Evolutionary conservation across 768 basidiomycete species (phyloP).

Genomic region (Paxillus involutus): DNA sequence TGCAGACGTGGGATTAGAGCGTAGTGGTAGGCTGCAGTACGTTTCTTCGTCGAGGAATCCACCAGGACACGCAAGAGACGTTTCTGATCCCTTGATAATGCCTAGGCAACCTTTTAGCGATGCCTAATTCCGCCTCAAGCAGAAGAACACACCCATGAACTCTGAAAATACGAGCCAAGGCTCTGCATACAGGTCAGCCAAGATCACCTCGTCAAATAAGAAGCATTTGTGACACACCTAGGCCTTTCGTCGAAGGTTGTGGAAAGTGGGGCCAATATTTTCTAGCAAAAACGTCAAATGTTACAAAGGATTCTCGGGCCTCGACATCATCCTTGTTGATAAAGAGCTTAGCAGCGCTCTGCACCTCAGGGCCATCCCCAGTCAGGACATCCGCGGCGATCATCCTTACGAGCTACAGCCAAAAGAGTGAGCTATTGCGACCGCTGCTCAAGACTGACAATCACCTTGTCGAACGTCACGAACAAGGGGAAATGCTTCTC

Average conservation of each 20-base stretch:
- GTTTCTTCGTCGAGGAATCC: constrained; percentile 42
- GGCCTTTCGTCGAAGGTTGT: constrained; percentile 46
- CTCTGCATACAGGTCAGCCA: constrained; percentile 37
- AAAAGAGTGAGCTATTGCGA: not conserved
- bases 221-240: constrained; percentile 39
- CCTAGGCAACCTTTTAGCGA: constrained; percentile 30
- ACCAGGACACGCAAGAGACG: constrained; percentile 33
- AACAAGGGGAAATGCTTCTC: constrained; percentile 72
- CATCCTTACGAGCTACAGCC: constrained; percentile 23
- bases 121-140: not conserved
- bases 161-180: constrained; percentile 64
- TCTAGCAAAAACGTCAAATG: constrained; percentile 46
- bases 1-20: constrained; percentile 56
- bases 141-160: constrained; percentile 51
- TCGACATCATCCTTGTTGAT: constrained; percentile 12
- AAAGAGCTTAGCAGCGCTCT: constrained; percentile 12
- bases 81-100: constrained; percentile 70
- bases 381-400: constrained; percentile 23
- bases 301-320: constrained; percentile 31
- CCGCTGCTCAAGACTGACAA: constrained; percentile 3
- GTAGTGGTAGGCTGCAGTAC: constrained; percentile 50
- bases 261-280: constrained; percentile 64
- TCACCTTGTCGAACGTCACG: constrained; percentile 61
- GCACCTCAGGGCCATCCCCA: constrained; percentile 2
- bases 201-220: not conserved